phyloP scores from a whole-genome alignment of 805 yeast species.

The Ogataea paraovalis region DNA sequence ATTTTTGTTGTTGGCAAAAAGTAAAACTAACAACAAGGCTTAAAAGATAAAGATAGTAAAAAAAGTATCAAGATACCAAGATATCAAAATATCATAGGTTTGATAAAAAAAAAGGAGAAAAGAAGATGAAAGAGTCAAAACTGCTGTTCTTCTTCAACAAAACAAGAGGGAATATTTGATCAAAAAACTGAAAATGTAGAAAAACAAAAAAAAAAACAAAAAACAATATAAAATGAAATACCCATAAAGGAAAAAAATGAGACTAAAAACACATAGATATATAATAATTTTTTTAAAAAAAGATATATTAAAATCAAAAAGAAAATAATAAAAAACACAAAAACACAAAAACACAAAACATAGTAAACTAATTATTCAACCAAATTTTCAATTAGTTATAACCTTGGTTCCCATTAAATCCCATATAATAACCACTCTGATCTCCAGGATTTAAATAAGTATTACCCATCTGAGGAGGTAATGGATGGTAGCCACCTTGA shows the following conservation, averaged over 20 bases:
- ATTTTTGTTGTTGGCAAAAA: background rate
- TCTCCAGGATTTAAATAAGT: slow-evolving; percentile 25
- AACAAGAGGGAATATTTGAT: no score
- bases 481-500: slow-evolving; percentile 22
- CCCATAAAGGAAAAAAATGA: background rate
- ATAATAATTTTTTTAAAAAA: background rate
- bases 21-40: background rate
- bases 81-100: background rate
- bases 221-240: background rate
- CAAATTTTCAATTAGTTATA: slow-evolving; percentile 14
- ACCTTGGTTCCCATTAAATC: slow-evolving; percentile 27
- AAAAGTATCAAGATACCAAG: no score
- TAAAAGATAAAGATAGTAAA: background rate
- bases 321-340: slow-evolving; percentile 4
- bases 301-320: background rate
- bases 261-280: background rate
- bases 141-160: no score
- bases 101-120: background rate
- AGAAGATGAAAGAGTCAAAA: background rate
- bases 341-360: background rate
- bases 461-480: slow-evolving; percentile 26
- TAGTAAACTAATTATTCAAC: background rate
- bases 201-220: background rate
- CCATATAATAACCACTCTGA: slow-evolving; percentile 26
- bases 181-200: background rate